Evolutionary conservation across 1,139 yeast species (phyloP).

Genomic region (Taiozyma sp.): DNA sequence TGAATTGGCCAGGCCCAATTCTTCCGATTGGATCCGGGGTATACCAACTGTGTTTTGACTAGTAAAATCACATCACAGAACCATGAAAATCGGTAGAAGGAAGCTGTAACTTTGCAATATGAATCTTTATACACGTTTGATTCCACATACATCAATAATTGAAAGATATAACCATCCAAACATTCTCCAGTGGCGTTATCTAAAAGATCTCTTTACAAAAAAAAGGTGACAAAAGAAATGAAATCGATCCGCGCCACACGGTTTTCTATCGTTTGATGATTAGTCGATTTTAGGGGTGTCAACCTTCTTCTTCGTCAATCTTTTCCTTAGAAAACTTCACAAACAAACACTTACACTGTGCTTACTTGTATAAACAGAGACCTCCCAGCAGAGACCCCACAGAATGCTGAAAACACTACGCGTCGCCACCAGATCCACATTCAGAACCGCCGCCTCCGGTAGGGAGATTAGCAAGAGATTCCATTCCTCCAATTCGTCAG

Average conservation of each 20-base stretch:
- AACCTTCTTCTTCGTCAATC: no score
- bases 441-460: not conserved
- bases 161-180: not conserved
- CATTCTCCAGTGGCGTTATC: not conserved
- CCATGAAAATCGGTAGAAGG: no score
- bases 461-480: constrained; percentile 10
- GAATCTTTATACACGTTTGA: no score
- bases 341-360: no score
- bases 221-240: not conserved
- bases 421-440: not conserved
- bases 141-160: no score
- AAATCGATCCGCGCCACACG: not conserved
- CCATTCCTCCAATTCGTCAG: constrained; percentile 7
- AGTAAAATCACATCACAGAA: not conserved
- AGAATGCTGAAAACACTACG: not conserved
- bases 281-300: constrained; percentile 3
- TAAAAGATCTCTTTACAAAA: not conserved
- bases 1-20: no score
- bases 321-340: no score
- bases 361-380: not conserved
- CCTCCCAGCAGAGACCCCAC: not conserved
- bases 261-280: constrained; percentile 2
- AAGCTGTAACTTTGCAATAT: not conserved
- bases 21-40: not conserved
- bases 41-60: not conserved